Conservation (phyloP, 2,329 filamentous ascomycete species). For the Ceratocystis cacaofunesta region DNA sequence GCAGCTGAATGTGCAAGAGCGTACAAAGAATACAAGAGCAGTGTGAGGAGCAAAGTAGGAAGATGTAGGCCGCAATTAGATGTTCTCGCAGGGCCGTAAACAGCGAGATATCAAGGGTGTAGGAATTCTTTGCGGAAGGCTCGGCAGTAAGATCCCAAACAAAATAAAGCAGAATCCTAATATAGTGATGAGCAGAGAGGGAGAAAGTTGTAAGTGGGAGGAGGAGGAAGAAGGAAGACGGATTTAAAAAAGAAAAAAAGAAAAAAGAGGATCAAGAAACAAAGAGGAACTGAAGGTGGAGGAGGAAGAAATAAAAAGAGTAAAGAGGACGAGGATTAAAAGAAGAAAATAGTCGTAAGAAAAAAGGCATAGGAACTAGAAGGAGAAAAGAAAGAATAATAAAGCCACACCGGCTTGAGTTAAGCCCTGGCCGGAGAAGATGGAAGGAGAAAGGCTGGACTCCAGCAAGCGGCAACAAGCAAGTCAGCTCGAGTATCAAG, state of each 20-base stretch:
- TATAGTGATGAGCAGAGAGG: neutral
- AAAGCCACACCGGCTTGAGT: neutral
- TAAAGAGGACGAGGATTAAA: neutral
- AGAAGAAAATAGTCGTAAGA: neutral
- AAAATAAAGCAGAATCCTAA: conserved; percentile 3
- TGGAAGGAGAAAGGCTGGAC: neutral
- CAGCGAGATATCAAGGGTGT: neutral
- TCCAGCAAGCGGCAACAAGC: neutral
- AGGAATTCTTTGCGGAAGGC: conserved; percentile 5
- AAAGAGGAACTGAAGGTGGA: neutral
- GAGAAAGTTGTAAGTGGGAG: neutral
- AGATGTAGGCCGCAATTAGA: neutral
- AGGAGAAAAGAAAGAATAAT: neutral
- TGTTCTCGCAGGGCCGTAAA: neutral
- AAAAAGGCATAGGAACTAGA: neutral
- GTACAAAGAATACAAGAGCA: neutral
- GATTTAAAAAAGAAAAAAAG: neutral
- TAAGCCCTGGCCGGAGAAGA: neutral
- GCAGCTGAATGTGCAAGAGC: neutral
- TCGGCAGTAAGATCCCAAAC: conserved; percentile 1
- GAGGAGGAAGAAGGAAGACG: neutral
- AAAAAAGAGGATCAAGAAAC: neutral
- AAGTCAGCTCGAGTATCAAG: neutral
- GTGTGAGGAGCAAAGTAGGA: neutral
- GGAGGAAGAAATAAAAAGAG: neutral